Conservation (phyloP, 768 basidiomycete genomes). For the Russula griseocarnosa region DNA sequence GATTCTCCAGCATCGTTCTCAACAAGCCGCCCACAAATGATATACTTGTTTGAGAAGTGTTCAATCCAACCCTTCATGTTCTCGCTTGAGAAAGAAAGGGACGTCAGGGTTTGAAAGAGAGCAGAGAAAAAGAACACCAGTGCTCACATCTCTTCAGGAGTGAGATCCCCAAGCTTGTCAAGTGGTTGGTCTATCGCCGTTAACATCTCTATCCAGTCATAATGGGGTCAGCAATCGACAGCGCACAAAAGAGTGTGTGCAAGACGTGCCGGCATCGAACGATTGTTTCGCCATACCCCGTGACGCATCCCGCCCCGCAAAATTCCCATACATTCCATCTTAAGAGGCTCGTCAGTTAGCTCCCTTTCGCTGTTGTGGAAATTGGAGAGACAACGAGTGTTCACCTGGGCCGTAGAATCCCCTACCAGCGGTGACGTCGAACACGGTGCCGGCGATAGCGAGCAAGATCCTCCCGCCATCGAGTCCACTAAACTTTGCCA, state of each 20-base stretch:
- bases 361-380: too few species aligned
- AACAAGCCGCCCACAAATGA: slow-evolving; percentile 82
- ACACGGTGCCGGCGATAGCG: slow-evolving; percentile 83
- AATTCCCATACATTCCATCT: slow-evolving; percentile 98
- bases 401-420: slow-evolving; percentile 94
- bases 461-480: slow-evolving; percentile 73
- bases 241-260: background rate
- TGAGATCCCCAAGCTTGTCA: slow-evolving; percentile 78
- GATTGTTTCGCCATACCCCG: slow-evolving; percentile 98
- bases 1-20: slow-evolving; percentile 51
- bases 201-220: slow-evolving; percentile 71
- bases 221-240: slow-evolving; percentile 9
- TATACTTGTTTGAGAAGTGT: slow-evolving; percentile 91
- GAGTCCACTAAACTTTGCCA: slow-evolving; percentile 61
- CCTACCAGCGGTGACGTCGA: slow-evolving; percentile 86
- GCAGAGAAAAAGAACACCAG: background rate
- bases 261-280: slow-evolving; percentile 72
- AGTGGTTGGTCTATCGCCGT: slow-evolving; percentile 83
- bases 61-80: slow-evolving; percentile 97
- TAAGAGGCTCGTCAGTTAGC: background rate
- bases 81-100: slow-evolving; percentile 52
- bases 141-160: slow-evolving; percentile 76
- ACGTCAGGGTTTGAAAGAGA: background rate
- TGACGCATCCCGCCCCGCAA: slow-evolving; percentile 94
- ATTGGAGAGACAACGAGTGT: slow-evolving; percentile 29